A percentile compares a stretch with the other conserved stretches of the same genome.
Evolutionary conservation across 164 flowering plant species (phyloP).

Genomic region (Tinospora cordifolia): DNA sequence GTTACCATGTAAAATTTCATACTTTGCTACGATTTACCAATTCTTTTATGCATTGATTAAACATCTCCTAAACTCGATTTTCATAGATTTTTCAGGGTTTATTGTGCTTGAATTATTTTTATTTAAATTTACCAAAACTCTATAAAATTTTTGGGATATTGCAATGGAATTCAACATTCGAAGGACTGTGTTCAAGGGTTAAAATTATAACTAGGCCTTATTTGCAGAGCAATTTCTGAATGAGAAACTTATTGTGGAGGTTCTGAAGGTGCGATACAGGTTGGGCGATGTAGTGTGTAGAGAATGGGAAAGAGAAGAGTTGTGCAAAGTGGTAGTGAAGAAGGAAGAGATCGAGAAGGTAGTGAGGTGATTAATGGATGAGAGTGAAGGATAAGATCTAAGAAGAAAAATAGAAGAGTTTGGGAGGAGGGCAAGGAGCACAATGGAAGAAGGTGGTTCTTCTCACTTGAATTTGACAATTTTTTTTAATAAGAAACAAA

Average conservation of each 20-base stretch:
- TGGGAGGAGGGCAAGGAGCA: neutral
- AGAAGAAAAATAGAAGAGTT: neutral
- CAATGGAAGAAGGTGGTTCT: slow-evolving; percentile 3
- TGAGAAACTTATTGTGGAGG: slow-evolving; percentile 30
- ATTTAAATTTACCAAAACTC: too few relatives aligned
- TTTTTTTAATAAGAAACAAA: too few relatives aligned
- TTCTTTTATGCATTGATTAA: too few relatives aligned
- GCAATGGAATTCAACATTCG: slow-evolving; percentile 33
- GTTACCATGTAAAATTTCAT: too few relatives aligned
- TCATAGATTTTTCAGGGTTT: too few relatives aligned
- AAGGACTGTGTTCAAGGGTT: slow-evolving; percentile 6
- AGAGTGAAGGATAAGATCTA: neutral
- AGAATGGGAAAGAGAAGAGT: slow-evolving; percentile 2
- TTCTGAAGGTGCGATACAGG: slow-evolving; percentile 17
- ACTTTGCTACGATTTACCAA: too few relatives aligned
- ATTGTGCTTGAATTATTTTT: too few relatives aligned
- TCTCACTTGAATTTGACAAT: neutral
- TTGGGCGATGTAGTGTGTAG: too few relatives aligned
- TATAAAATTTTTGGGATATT: too few relatives aligned
- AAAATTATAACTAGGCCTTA: slow-evolving; percentile 5
- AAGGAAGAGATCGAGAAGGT: slow-evolving; percentile 1
- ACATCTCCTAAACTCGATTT: too few relatives aligned
- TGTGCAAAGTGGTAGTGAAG: neutral
- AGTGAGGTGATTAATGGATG: neutral
- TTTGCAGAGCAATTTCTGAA: slow-evolving; percentile 13